Evolutionary conservation across 768 basidiomycete genomes (phyloP).

Genomic region (Leccinum incarnatum): DNA sequence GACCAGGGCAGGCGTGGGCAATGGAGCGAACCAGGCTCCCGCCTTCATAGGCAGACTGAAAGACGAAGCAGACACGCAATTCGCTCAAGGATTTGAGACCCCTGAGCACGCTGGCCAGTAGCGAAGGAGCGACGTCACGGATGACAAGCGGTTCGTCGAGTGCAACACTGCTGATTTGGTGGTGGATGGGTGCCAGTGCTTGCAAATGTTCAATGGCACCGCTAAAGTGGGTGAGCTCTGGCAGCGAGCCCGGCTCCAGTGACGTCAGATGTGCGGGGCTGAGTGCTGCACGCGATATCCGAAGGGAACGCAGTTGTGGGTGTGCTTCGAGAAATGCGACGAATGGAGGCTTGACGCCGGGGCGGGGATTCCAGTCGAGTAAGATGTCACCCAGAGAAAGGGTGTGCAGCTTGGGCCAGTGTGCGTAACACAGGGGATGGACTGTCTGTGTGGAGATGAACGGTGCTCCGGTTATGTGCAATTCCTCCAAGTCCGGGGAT

Average conservation of each 20-base stretch:
- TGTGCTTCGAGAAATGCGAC: conserved; percentile 69
- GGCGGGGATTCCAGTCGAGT: conserved; percentile 48
- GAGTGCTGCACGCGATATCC: conserved; percentile 51
- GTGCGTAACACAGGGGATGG: conserved; percentile 52
- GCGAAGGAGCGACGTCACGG: conserved; percentile 63
- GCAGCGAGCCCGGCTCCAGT: conserved; percentile 46
- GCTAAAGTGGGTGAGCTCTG: conserved; percentile 54
- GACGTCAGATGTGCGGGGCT: conserved; percentile 52
- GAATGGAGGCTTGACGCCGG: conserved; percentile 54
- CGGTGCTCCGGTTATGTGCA: conserved; percentile 41
- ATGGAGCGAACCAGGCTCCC: conserved; percentile 67
- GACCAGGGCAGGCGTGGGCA: conserved; percentile 60
- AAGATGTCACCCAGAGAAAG: conserved; percentile 65
- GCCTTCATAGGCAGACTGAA: conserved; percentile 74
- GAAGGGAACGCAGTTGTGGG: conserved; percentile 46
- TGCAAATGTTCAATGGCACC: conserved; percentile 70
- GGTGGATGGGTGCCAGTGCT: conserved; percentile 48
- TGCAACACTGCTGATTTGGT: conserved; percentile 51
- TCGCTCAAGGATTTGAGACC: conserved; percentile 53
- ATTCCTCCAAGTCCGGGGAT: conserved; percentile 65
- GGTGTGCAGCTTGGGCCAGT: conserved; percentile 64
- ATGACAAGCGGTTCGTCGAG: conserved; percentile 67
- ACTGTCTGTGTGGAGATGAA: conserved; percentile 43
- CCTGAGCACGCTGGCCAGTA: conserved; percentile 58
- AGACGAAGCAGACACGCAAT: conserved; percentile 62